Base-by-base conservation (phyloP, 2,329 filamentous ascomycete species). In the Sordariomycetes sp. region DNA sequence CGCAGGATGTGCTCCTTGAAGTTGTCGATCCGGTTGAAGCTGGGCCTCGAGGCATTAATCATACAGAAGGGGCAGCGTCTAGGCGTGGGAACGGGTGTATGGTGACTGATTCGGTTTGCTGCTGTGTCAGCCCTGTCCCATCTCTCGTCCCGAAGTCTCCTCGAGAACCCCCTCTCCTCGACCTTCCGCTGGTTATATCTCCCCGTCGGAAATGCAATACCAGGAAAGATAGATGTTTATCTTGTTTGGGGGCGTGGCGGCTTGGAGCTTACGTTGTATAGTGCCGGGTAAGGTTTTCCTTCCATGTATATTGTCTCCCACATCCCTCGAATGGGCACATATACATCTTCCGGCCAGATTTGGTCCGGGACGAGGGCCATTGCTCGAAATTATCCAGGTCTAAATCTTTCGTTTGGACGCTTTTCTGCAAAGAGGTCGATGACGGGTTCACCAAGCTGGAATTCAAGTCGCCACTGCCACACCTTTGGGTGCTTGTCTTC, bases 1-100 rank as follows among this genome's bases (percentile, higher is more conserved):
- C 63, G 62, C 57, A 59, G 59, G 24, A 64, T 60, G 57, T 64
- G 62, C 3, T 61, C 60, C 54, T 63, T 61, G 58, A 63, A 64
- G 61, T 64, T 64, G 58, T 64, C 62, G 25, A 61, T 59, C 57
- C 62, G 61, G 43, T 63, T 58, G 35, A 58, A 58, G 51, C 56
- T 58, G 34, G 37, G 50, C 24, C 56, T 35, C 56, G 37, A 22
- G 25, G 50, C 56, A 24, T 58, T 58, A 22, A 37, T 50, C 56
- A 54, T 54, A 50, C 56, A 58, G 32, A 58, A 58, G 22, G 56
- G 56, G 51, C 56, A 58, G 37, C 51, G 37, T 22, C 46, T n/a
- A 3, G 16, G 40, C 18, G 51, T 58, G 25, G 24, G 50, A 22
- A 54, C 34, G 6, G 51, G 56, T 4, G 51, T n/a, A 34, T 58